A percentile compares a stretch with the other conserved stretches of the same genome.
These are phyloP conservation scores for Pouteria campechiana DNA, from an alignment of 179 eudicot species.

Conservation along the genomic window DNA sequence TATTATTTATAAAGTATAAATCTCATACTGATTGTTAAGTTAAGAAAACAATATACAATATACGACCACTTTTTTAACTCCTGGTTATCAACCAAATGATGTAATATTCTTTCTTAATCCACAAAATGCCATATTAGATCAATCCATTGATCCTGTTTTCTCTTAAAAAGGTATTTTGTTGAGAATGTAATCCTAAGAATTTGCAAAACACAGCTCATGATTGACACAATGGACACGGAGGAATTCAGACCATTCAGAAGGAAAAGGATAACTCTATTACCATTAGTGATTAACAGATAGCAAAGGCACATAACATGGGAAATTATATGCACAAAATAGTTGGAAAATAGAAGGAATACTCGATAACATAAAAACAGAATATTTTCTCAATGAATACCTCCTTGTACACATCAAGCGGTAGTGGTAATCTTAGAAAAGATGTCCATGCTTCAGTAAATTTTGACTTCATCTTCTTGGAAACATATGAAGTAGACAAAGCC, in stretches of 20 bases:
- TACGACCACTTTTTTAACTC: no score
- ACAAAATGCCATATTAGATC: no score
- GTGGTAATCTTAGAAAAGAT: constrained; percentile 64
- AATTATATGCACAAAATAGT: neutral
- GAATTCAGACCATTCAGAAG: neutral
- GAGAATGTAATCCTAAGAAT: no score
- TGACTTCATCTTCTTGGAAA: constrained; percentile 59
- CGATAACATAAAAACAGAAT: neutral
- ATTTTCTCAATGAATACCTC: constrained; percentile 37
- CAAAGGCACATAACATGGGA: neutral
- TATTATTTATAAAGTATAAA: no score
- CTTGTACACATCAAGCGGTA: constrained; percentile 88
- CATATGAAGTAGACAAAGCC: constrained; percentile 26
- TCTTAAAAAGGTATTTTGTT: no score
- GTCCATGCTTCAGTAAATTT: constrained; percentile 87
- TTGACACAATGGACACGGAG: no score
- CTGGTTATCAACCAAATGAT: no score
- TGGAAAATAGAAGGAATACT: neutral
- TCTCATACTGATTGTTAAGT: no score
- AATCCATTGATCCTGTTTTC: no score
- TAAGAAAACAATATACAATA: no score
- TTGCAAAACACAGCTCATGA: no score
- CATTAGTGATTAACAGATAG: neutral
- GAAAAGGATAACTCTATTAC: neutral
- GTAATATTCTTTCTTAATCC: no score